A percentile compares a stretch with the other conserved stretches of the same genome.
Conservation (phyloP, 768 basidiomycete genomes). For the Tephrocybe rancida region DNA sequence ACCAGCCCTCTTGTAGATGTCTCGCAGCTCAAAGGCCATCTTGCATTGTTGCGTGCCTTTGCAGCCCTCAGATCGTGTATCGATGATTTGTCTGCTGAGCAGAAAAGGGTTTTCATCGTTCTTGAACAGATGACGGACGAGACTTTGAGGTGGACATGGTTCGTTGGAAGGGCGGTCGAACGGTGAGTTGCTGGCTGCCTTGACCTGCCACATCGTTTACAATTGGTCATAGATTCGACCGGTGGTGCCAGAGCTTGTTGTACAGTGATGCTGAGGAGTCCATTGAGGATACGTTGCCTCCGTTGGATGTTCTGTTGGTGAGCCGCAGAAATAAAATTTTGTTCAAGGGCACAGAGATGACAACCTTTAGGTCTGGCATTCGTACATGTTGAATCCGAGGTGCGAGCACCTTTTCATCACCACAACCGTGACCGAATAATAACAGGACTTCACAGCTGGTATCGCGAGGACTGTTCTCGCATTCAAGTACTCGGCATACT, state of each 20-base stretch:
- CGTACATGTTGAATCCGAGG: background rate
- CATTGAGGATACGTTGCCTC: slow-evolving; percentile 4
- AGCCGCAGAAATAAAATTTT: background rate
- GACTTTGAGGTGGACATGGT: slow-evolving; percentile 16
- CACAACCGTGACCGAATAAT: background rate
- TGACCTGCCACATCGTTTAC: background rate
- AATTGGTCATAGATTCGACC: slow-evolving; percentile 3
- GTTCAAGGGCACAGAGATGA: background rate
- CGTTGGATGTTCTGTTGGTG: slow-evolving; percentile 1
- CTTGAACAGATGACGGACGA: background rate
- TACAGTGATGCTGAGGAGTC: background rate
- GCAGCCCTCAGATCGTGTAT: slow-evolving; percentile 2
- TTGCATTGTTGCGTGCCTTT: slow-evolving; percentile 14
- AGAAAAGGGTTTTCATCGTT: background rate
- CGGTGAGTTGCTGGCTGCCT: background rate
- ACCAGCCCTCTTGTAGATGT: slow-evolving; percentile 10
- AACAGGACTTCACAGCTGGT: background rate
- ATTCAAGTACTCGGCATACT: slow-evolving; percentile 13
- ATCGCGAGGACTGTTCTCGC: background rate
- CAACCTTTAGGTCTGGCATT: background rate
- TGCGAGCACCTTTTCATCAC: background rate
- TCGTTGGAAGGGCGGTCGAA: slow-evolving; percentile 15
- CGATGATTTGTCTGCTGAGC: slow-evolving; percentile 1
- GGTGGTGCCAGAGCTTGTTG: slow-evolving; percentile 9
- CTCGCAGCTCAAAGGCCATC: slow-evolving; percentile 14